Base-by-base conservation (phyloP, 1,139 yeast genomes). In the Diutina neorugosa region DNA sequence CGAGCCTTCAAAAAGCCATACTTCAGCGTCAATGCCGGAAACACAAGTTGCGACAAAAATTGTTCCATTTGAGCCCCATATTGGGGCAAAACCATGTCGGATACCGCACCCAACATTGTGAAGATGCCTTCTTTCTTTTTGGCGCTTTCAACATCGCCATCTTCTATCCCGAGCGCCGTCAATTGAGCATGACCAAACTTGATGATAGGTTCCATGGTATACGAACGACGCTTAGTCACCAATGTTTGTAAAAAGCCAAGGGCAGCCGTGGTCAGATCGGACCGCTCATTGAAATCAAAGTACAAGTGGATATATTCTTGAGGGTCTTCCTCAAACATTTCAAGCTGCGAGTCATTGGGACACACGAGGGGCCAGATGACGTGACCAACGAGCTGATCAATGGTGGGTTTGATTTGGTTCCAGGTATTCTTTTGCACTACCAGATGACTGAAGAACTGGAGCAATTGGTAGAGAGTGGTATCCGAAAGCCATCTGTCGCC, bases 311-410 rank as follows among this genome's bases (percentile, higher is more conserved):
- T 86, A 64, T 90, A 93, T 65, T 91, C 97, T 55, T 81, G 86
- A 6, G 98, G 98, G 63, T 93, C 98, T 57, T 78, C 81, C 57
- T 90, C 96, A 69, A 87, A 91, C 41, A 81, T 69, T 58, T 88
- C 96, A 56, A 90, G 70, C 25, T 80, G 81, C 12, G 77, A 80
- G 56, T 86, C 86, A 20, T 78, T 75, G 11, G 96, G 91, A 57
- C 87, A 78, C 53, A 93, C 69, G 52, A 89, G 67, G 4, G 97
- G 97, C 68, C 78, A 90, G 12, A 91, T 76, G 56, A 93, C 82
- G 60, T 84, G 90, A 16, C 84, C 71, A 25, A 91, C 72, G 52
- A 93, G 69, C 16, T 77, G 76, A 53, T 80, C 80, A 54, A 81
- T 76, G 65, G 85, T 87, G 1, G 93, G 89, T 62, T 84, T 81